A percentile compares a stretch with the other conserved stretches of the same genome.
phyloP scores from a whole-genome alignment of 805 yeast species.

The Cyberlindnera japonica region DNA sequence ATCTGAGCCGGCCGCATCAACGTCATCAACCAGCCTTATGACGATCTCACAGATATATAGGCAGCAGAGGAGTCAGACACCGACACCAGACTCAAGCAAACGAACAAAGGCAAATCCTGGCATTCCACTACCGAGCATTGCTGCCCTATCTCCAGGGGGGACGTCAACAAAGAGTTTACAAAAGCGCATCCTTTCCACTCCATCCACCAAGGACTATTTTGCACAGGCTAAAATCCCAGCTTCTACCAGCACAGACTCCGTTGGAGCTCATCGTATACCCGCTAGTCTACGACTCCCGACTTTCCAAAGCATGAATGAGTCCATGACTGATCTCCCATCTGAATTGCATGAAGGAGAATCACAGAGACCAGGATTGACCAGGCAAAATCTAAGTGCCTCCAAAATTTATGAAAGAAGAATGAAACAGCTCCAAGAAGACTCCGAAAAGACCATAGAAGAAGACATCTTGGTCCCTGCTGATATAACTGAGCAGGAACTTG shows the following conservation, averaged over 20 bases:
- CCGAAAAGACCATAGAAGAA: constrained; percentile 1
- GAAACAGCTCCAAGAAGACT: constrained; percentile 16
- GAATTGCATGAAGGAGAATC: neutral
- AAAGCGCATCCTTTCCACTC: constrained; percentile 23
- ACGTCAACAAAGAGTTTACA: constrained; percentile 23
- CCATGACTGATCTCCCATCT: neutral
- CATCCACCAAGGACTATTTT: constrained; percentile 21
- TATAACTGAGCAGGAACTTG: constrained; percentile 8
- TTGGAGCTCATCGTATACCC: neutral
- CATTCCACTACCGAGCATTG: constrained; percentile 3
- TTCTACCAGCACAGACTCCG: neutral
- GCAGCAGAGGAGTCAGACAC: constrained; percentile 2
- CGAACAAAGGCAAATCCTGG: constrained; percentile 6
- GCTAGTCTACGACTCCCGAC: constrained; percentile 22
- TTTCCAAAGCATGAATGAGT: constrained; percentile 23
- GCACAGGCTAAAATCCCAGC: constrained; percentile 5
- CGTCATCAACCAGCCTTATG: constrained; percentile 24
- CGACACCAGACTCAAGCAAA: constrained; percentile 4
- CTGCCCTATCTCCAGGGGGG: constrained; percentile 3
- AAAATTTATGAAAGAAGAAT: constrained; percentile 23
- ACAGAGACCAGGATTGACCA: constrained; percentile 4
- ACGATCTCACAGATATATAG: constrained; percentile 24
- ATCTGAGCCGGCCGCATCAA: constrained; percentile 14
- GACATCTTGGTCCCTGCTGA: constrained; percentile 11
- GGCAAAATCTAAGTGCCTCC: constrained; percentile 13